Base-by-base conservation (phyloP, 2,329 filamentous ascomycete species). In the Ilyonectria robusta region DNA sequence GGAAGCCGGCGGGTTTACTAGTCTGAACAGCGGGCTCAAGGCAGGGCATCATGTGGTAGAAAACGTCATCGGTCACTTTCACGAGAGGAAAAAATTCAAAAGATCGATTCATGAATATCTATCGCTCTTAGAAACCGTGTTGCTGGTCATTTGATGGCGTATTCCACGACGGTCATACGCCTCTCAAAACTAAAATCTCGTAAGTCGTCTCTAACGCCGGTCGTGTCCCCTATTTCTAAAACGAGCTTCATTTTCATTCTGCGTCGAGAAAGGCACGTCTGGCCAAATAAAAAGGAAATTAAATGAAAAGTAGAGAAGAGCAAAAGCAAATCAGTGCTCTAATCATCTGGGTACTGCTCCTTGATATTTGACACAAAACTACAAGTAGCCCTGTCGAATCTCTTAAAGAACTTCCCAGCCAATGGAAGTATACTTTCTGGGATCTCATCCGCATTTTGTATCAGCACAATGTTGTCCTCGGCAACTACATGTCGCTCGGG, bases 271-370 rank as follows among this genome's bases (percentile, higher is more conserved):
- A 40, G 31, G 11, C 44, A 11, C 19, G 8, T n/a, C 9, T 35
- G n/a, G 50, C 50, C 19, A 53, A 53, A 53, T n/a, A 44, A 60
- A 5, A 17, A 6, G n/a, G 8, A 26, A 19, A 26, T 19, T 35
- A 56, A 53, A 23, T 26, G n/a, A 26, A n/a, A n/a, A 57, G 37
- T 31, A 47, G 55, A 29, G 33, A 47, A 21, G 51, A 19, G n/a
- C 46, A 40, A 17, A 53, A 9, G 19, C 26, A n/a, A 35, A 15
- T 29, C 2, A 33, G n/a, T 21, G 31, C n/a, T 29, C 77, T 70
- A 97, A 80, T 97, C 94, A 77, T 97, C 92, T 1, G 95, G 95
- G 80, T 94, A 98, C 76, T 95, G 90, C 73, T 97, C 93, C 72
- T 82, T 81, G 35, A 88, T 77, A 79, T 98, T 98, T 73, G 94